These are phyloP conservation scores for Phycomyces blakesleeanus DNA, from an alignment of 192 early-diverging fungal species.

Conservation along the genomic window DNA sequence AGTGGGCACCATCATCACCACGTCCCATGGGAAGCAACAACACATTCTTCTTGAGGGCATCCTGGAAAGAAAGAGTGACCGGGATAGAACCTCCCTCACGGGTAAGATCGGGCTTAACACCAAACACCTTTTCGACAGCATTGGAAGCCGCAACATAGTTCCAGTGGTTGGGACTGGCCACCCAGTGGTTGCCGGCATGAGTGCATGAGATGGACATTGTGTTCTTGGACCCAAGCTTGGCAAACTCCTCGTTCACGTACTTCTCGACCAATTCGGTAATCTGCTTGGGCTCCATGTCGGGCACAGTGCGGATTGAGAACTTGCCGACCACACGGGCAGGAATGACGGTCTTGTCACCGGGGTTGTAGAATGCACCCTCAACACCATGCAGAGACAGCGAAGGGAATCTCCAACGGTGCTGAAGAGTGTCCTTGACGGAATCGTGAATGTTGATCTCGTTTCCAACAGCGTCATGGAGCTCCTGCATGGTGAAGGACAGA, in stretches of 20 bases:
- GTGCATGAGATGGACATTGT: conserved; percentile 64
- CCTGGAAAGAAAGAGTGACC: conserved; percentile 97
- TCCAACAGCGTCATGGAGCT: conserved; percentile 77
- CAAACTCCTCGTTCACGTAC: conserved; percentile 81
- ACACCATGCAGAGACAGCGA: conserved; percentile 96
- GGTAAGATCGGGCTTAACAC: conserved; percentile 90
- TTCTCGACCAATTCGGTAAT: conserved; percentile 71
- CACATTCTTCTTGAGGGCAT: conserved; percentile 85
- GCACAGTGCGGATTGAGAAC: conserved; percentile 96
- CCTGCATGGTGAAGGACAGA: conserved; percentile 76
- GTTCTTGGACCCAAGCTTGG: conserved; percentile 89
- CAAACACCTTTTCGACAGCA: conserved; percentile 91
- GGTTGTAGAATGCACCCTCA: conserved; percentile 92
- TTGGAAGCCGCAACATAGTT: conserved; percentile 90
- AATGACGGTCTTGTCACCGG: conserved; percentile 96
- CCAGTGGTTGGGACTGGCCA: conserved; percentile 84
- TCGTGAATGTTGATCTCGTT: conserved; percentile 74
- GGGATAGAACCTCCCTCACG: conserved; percentile 98
- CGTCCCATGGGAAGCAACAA: conserved; percentile 95
- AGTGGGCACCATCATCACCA: conserved; percentile 90
- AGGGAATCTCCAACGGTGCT: conserved; percentile 93
- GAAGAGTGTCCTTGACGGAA: conserved; percentile 73
- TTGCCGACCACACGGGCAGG: conserved; percentile 94
- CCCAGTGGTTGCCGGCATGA: conserved; percentile 90
- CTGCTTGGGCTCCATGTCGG: conserved; percentile 85